Evolutionary conservation across 2,329 filamentous ascomycete species (phyloP).

Genomic region (Pyrenophora graminea): DNA sequence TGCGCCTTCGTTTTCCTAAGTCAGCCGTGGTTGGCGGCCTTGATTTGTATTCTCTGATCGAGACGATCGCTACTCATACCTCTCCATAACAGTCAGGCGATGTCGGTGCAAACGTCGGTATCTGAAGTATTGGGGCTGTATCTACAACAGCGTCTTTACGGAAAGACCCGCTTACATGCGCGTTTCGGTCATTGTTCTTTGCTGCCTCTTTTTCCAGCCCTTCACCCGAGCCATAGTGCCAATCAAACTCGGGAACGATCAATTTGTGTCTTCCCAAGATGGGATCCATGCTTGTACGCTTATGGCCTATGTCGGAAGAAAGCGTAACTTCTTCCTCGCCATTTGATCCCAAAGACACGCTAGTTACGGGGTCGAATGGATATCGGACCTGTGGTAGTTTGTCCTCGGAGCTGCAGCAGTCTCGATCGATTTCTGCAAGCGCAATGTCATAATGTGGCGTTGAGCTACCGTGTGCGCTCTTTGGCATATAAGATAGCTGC

Average conservation of each 20-base stretch:
- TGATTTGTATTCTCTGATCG: too few relatives aligned
- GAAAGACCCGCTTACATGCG: slow-evolving; percentile 2
- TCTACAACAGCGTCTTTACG: neutral
- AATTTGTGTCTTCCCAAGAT: neutral
- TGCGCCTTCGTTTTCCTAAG: too few relatives aligned
- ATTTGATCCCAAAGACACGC: slow-evolving; percentile 6
- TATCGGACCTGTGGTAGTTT: neutral
- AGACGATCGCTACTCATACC: too few relatives aligned
- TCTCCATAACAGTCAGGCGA: too few relatives aligned
- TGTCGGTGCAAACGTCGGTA: too few relatives aligned
- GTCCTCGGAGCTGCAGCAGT: neutral
- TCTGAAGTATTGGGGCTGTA: neutral
- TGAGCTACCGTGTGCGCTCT: neutral
- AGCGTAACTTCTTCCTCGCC: slow-evolving; percentile 5
- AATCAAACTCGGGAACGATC: too few relatives aligned
- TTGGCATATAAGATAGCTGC: neutral
- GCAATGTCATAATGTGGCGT: neutral
- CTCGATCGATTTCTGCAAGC: neutral
- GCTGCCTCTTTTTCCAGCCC: too few relatives aligned
- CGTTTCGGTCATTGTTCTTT: too few relatives aligned
- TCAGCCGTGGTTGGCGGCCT: too few relatives aligned
- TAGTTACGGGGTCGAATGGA: neutral
- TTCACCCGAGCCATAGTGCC: too few relatives aligned
- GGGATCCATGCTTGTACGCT: neutral
- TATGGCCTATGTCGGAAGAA: neutral